phyloP scores from a whole-genome alignment of 2,329 filamentous ascomycete genomes.

The Rosellinia necatrix region DNA sequence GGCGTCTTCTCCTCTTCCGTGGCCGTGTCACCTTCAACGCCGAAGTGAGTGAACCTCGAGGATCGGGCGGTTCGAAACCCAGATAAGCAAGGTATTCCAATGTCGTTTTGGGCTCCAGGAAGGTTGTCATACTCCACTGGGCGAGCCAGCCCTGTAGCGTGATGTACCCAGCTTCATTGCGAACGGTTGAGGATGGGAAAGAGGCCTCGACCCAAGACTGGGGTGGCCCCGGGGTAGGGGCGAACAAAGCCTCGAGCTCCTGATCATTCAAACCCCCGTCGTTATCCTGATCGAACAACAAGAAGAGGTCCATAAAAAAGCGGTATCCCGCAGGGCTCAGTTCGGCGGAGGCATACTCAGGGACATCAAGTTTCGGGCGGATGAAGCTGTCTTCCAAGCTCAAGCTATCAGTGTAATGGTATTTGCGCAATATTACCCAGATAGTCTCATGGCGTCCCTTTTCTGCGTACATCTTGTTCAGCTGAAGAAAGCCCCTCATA shows the following conservation, averaged over 20 bases:
- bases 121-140: slow-evolving; percentile 99
- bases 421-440: slow-evolving; percentile 94
- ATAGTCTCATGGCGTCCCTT: slow-evolving; percentile 98
- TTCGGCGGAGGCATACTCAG: slow-evolving; percentile 89
- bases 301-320: slow-evolving; percentile 95
- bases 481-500: slow-evolving; percentile 78
- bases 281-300: slow-evolving; percentile 96
- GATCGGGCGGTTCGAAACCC: slow-evolving; percentile 82
- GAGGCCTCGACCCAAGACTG: slow-evolving; percentile 84
- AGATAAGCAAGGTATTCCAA: slow-evolving; percentile 95
- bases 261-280: slow-evolving; percentile 89
- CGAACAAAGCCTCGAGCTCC: slow-evolving; percentile 85
- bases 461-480: slow-evolving; percentile 96
- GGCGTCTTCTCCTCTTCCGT: slow-evolving; percentile 80
- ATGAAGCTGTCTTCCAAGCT: slow-evolving; percentile 90
- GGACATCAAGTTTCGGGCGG: slow-evolving; percentile 91
- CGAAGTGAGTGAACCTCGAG: slow-evolving; percentile 76
- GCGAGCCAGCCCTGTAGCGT: slow-evolving; percentile 97
- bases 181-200: slow-evolving; percentile 91
- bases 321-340: slow-evolving; percentile 92
- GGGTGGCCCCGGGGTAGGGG: slow-evolving; percentile 88
- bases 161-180: slow-evolving; percentile 93
- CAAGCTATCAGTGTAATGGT: slow-evolving; percentile 94
- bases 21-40: slow-evolving; percentile 93
- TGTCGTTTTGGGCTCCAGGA: slow-evolving; percentile 92